phyloP scores from a whole-genome alignment of 1,284 basidiomycete species.

The Rhodofomes roseus region DNA sequence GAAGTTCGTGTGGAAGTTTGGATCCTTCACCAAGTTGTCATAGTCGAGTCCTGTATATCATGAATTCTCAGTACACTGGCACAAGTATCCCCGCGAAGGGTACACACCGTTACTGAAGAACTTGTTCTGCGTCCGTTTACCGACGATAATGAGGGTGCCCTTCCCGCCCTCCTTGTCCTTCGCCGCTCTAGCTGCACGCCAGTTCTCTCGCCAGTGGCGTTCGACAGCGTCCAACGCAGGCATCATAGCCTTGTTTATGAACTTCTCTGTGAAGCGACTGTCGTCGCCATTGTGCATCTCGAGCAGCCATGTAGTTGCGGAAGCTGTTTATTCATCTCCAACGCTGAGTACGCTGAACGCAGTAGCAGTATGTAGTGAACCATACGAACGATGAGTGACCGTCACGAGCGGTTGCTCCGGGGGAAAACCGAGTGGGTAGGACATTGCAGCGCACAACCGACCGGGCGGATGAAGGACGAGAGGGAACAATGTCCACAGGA shows the following conservation, averaged over 20 bases:
- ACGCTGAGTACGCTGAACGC: neutral
- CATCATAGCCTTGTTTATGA: conserved; percentile 59
- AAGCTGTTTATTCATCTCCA: conserved; percentile 37
- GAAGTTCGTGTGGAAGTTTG: conserved; percentile 48
- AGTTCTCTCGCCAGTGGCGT: conserved; percentile 65
- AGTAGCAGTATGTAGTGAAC: neutral
- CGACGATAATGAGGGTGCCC: conserved; percentile 78
- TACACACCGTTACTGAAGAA: conserved; percentile 83
- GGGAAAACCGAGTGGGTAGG: conserved; percentile 48
- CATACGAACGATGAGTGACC: conserved; percentile 56
- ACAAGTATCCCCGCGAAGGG: no score
- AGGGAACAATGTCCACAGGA: neutral
- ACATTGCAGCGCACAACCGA: conserved; percentile 23
- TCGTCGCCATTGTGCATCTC: conserved; percentile 78
- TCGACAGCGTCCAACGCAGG: conserved; percentile 81
- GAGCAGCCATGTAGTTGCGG: conserved; percentile 63
- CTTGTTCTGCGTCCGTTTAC: conserved; percentile 71
- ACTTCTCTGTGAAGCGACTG: conserved; percentile 62
- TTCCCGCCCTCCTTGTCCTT: conserved; percentile 36
- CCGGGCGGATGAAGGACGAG: neutral
- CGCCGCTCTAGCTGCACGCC: conserved; percentile 39
- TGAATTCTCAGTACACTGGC: neutral
- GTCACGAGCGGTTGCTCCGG: conserved; percentile 48
- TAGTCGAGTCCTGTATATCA: conserved; percentile 63
- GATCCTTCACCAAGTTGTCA: conserved; percentile 55